Base-by-base conservation (phyloP, 768 basidiomycete genomes). In the Phaeolepiota aurea region DNA sequence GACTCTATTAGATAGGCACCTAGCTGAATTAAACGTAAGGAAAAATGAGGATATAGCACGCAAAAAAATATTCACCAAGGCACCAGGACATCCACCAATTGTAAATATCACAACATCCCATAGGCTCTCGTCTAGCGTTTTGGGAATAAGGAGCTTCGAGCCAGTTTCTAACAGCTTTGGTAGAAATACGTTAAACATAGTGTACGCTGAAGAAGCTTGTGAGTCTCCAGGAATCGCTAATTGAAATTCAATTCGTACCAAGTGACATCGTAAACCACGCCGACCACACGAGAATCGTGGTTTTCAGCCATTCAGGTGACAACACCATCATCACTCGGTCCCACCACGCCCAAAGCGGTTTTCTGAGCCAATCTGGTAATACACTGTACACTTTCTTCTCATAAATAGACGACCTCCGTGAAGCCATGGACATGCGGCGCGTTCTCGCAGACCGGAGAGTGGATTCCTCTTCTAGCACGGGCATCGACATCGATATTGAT, bases 121-220 rank as follows among this genome's bases (percentile, higher is more conserved):
- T 25, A 93, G 50, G 32, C 77, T 83, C 42, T 72, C 75, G 49
- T 75, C 71, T 12, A 82, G 55, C 1, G 72, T 66, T 51, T 75
- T 74, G 1, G 67, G 32, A 10, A 53, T 47, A n/a, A 37, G 48
- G 3, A 48, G 20, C 9, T 47, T 48, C 9, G 62, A 40, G 14
- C 76, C 65, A 19, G 74, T 72, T 62, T 94, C 91, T 25, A 94
- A 62, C 9, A 92, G 64, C 53, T 88, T 93, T 0, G 91, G 91
- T 14, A 92, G 71, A 54, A 77, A 94, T 19, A 91, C 87, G 54
- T 93, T 94, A 61, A 94, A 93, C 81, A 94, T 90, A 2, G 87
- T 91, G 52, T 80, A 90, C 0, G 78, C 85, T 87, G 42, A 32
- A 41, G 15, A 34, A 21, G 1, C 12, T 14, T 23, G 18, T 40